A percentile compares a stretch with the other conserved stretches of the same genome.
Conservation (phyloP, 805 yeast species). For the Cyberlindnera meyerae region DNA sequence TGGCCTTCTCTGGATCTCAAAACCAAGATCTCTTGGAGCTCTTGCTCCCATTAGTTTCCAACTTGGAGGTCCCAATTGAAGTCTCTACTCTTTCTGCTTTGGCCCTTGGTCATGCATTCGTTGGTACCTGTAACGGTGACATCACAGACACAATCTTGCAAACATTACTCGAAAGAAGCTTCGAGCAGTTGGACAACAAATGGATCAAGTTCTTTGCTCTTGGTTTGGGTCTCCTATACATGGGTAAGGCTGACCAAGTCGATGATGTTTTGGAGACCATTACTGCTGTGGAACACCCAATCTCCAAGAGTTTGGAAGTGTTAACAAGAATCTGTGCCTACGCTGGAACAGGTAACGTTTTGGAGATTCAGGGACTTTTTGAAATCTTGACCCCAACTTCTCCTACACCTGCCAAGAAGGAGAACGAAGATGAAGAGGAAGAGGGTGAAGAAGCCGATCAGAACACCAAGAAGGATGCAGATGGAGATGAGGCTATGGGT, state of each 20-base stretch:
- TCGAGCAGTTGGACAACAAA: conserved; percentile 69
- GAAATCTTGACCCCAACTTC: conserved; percentile 76
- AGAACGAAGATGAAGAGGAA: conserved; percentile 55
- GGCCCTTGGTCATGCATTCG: conserved; percentile 90
- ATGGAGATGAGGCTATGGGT: conserved; percentile 27
- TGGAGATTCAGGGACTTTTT: conserved; percentile 85
- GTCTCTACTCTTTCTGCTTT: conserved; percentile 81
- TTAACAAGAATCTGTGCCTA: conserved; percentile 89
- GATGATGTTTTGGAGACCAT: conserved; percentile 93
- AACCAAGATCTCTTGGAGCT: conserved; percentile 77
- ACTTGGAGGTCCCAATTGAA: conserved; percentile 68
- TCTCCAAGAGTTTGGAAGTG: conserved; percentile 82
- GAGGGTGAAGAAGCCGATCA: conserved; percentile 38
- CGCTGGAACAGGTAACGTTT: conserved; percentile 96
- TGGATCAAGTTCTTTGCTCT: conserved; percentile 89
- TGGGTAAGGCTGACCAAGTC: conserved; percentile 91
- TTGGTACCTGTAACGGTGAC: conserved; percentile 94
- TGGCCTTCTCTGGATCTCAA: conserved; percentile 92
- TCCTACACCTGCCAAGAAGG: conserved; percentile 52
- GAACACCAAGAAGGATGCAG: conserved; percentile 28
- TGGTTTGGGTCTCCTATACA: conserved; percentile 84
- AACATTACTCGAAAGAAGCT: conserved; percentile 81
- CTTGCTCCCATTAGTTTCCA: conserved; percentile 78
- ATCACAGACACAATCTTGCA: conserved; percentile 89
- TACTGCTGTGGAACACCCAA: conserved; percentile 92